These are phyloP conservation scores for Paraleonurus japonicus DNA, from an alignment of 257 asterid genomes.

Conservation along the genomic window DNA sequence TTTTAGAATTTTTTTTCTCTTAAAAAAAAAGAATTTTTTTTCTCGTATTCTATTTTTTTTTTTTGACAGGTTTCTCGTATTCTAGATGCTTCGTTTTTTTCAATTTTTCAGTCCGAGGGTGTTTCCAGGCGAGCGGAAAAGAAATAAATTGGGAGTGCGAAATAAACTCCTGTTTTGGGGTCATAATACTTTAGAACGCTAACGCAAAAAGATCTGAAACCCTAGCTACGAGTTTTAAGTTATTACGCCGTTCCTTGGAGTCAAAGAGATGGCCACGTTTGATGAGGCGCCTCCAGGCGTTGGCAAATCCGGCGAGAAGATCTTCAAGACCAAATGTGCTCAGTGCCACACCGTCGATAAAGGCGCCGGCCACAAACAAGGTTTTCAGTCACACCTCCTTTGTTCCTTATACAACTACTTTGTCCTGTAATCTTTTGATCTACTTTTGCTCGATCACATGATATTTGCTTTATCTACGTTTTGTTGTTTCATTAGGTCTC, in stretches of 20 bases:
- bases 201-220: background rate
- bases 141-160: background rate
- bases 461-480: background rate
- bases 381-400: conserved; percentile 26
- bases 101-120: too few relatives aligned
- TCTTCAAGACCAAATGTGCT: conserved; percentile 84
- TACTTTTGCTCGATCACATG: background rate
- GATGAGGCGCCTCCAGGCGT: conserved; percentile 72
- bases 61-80: too few relatives aligned
- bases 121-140: too few relatives aligned
- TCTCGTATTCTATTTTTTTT: too few relatives aligned
- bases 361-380: conserved; percentile 97
- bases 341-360: conserved; percentile 91
- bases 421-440: background rate
- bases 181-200: too few relatives aligned
- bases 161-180: background rate
- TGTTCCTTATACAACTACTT: background rate
- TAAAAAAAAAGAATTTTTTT: too few relatives aligned
- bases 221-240: background rate
- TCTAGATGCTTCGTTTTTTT: too few relatives aligned
- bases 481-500: background rate
- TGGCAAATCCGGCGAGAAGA: conserved; percentile 67
- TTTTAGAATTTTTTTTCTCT: too few relatives aligned
- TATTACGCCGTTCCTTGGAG: background rate
- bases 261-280: conserved; percentile 54